Base-by-base conservation (phyloP, 2,329 filamentous ascomycete genomes). In the Colletotrichum tabaci region DNA sequence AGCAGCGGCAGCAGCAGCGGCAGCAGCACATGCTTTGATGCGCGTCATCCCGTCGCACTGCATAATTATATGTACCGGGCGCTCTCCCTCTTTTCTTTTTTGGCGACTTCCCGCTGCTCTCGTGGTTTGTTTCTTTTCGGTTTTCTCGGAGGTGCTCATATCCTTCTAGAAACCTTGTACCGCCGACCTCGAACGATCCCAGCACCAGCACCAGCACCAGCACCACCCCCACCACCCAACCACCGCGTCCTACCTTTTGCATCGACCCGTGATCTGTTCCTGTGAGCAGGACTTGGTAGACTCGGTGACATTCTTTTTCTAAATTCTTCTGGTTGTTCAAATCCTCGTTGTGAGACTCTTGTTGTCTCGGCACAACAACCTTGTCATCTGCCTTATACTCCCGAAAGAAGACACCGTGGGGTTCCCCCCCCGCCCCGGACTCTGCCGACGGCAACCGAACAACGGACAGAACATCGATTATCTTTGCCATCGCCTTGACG, bases 391-490 rank as follows among this genome's bases (percentile, higher is more conserved):
- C 30, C 52, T 35, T 38, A 16, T 30, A 13, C 30, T 38, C 52
- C 21, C 6, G 35, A 23, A 23, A 40, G 35, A 56, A 40, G 35
- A 56, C 30, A 42, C 16, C 60, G 60, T 42, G 30, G 46, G 30
- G n/a, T 52, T 47, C 7, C 56, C 23, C 56, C 23, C 12, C 60
- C 46, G 21, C 57, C 23, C 13, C 60, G 30, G 21, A 52, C 35
- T 52, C 47, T 52, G 47, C 60, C 60, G 60, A 62, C 60, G 47
- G n/a, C 60, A 62, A n/a, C 60, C 60, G 46, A 62, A 50, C 30
- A 52, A 23, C n/a, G 35, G 13, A 61, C n/a, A 35, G 10, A 18
- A 50, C 23, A 62, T 7, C 52, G 4, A 52, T 62, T 46, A 30
- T 47, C 8, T 9, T 35, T 8, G 9, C 1, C 30, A 9, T 35